A percentile compares a stretch with the other conserved stretches of the same genome.
phyloP scores from a whole-genome alignment of 768 basidiomycete genomes.

The Arthromyces matolae region DNA sequence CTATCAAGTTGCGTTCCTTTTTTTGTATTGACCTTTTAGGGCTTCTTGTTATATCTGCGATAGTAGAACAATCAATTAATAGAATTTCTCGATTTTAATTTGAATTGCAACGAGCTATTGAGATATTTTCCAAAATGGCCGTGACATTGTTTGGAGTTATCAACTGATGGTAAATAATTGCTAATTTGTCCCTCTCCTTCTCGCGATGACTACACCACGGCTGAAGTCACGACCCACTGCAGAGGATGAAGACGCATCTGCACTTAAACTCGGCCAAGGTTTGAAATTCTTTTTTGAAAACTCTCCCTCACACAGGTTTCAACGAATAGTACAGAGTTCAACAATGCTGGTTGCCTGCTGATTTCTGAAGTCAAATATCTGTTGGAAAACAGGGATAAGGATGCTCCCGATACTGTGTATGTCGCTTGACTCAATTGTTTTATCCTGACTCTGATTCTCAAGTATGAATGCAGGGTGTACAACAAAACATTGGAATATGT shows the following conservation, averaged over 20 bases:
- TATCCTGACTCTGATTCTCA: neutral
- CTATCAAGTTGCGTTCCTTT: conserved; percentile 14
- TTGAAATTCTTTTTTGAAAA: no score
- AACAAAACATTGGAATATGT: conserved; percentile 93
- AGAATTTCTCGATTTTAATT: neutral
- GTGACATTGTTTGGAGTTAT: no score
- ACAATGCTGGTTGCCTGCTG: conserved; percentile 85
- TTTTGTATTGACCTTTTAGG: conserved; percentile 10
- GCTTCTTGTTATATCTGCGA: conserved; percentile 6
- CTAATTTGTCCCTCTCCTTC: neutral
- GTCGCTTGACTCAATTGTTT: conserved; percentile 21
- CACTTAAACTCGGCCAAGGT: conserved; percentile 80
- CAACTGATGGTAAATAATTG: no score
- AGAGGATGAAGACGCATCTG: conserved; percentile 86
- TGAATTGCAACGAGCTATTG: no score
- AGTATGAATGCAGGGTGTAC: conserved; percentile 58
- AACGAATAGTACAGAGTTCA: conserved; percentile 58
- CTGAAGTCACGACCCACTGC: conserved; percentile 59
- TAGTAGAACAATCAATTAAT: conserved; percentile 11
- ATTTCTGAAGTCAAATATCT: conserved; percentile 93
- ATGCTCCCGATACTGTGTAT: conserved; percentile 83
- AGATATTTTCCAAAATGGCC: no score
- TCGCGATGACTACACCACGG: conserved; percentile 53
- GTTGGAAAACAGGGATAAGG: conserved; percentile 82
- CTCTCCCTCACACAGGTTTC: no score